Conservation (phyloP, 805 yeast genomes). For the Lachancea cidri region DNA sequence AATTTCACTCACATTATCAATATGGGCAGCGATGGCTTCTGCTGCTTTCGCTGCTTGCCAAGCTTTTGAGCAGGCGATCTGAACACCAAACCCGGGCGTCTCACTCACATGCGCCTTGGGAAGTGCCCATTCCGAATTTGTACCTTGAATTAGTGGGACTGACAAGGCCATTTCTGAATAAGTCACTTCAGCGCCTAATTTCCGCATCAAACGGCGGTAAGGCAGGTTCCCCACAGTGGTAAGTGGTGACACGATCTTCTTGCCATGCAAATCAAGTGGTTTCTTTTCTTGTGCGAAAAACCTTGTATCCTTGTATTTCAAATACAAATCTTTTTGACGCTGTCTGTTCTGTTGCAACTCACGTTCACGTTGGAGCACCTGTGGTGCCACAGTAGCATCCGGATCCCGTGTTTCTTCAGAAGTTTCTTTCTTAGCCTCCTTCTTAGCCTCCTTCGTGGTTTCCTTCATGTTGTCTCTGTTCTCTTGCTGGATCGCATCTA, state of each 20-base stretch:
- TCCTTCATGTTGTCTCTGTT: constrained; percentile 29
- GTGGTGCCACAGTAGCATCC: constrained; percentile 25
- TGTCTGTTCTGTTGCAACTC: constrained; percentile 31
- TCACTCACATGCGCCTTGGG: constrained; percentile 84
- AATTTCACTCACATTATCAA: constrained; percentile 64
- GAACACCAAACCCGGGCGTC: constrained; percentile 86
- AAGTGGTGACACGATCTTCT: constrained; percentile 88
- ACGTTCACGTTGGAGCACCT: constrained; percentile 21
- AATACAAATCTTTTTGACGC: constrained; percentile 28
- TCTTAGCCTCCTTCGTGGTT: constrained; percentile 32
- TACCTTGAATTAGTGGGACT: constrained; percentile 81
- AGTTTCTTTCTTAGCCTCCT: constrained; percentile 27
- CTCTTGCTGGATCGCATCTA: constrained; percentile 52
- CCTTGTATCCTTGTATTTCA: constrained; percentile 66
- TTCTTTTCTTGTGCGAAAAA: constrained; percentile 80
- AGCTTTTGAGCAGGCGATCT: constrained; percentile 84
- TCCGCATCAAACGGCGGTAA: constrained; percentile 85
- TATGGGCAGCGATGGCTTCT: constrained; percentile 46
- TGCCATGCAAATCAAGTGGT: constrained; percentile 56
- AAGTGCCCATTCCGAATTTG: constrained; percentile 95
- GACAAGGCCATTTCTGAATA: constrained; percentile 93
- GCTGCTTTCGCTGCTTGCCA: constrained; percentile 94
- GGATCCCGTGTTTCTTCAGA: constrained; percentile 15
- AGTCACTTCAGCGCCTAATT: constrained; percentile 87
- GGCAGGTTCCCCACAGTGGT: constrained; percentile 98